These are phyloP conservation scores for Hypoxylon lenormandii DNA, from an alignment of 495 filamentous ascomycete genomes.

Conservation along the genomic window DNA sequence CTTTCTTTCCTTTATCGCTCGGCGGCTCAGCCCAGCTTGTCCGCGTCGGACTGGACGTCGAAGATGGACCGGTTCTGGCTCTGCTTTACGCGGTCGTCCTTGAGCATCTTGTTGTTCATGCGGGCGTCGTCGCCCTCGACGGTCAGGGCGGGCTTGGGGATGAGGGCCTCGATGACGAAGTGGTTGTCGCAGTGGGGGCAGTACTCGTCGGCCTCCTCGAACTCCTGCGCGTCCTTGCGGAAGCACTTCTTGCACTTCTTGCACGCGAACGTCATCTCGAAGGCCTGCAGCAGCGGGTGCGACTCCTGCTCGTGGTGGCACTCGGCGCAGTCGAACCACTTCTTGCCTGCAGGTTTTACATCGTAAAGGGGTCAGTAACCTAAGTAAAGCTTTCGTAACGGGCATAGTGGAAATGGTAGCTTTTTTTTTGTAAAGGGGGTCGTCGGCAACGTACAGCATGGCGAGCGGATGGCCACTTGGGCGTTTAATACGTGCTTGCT, in stretches of 20 bases:
- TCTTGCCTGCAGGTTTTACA: slow-evolving; percentile 70
- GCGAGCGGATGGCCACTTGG: slow-evolving; percentile 92
- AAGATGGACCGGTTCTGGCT: slow-evolving; percentile 75
- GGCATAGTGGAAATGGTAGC: background rate
- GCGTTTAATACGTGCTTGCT: slow-evolving; percentile 98
- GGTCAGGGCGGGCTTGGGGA: slow-evolving; percentile 79
- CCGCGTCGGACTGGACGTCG: slow-evolving; percentile 74
- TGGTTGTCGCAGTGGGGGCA: slow-evolving; percentile 99
- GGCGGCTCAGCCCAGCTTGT: slow-evolving; percentile 77
- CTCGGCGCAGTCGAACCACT: slow-evolving; percentile 99
- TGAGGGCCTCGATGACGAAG: slow-evolving; percentile 88
- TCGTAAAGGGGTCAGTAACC: slow-evolving; percentile 8
- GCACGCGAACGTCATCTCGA: slow-evolving; percentile 94
- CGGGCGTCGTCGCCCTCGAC: slow-evolving; percentile 91
- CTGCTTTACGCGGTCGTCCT: slow-evolving; percentile 82
- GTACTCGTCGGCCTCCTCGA: slow-evolving; percentile 98
- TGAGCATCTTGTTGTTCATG: slow-evolving; percentile 87
- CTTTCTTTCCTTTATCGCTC: slow-evolving; percentile 6
- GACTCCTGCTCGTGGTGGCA: slow-evolving; percentile 86
- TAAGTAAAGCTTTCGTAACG: background rate
- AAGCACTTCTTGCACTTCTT: slow-evolving; percentile 99
- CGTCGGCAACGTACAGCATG: slow-evolving; percentile 78
- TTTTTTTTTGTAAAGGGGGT: slow-evolving; percentile 7
- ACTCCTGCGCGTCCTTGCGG: slow-evolving; percentile 88
- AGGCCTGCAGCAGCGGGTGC: slow-evolving; percentile 77